Conservation (phyloP, 495 filamentous ascomycete species). For the Aspergillus sclerotioniger region DNA sequence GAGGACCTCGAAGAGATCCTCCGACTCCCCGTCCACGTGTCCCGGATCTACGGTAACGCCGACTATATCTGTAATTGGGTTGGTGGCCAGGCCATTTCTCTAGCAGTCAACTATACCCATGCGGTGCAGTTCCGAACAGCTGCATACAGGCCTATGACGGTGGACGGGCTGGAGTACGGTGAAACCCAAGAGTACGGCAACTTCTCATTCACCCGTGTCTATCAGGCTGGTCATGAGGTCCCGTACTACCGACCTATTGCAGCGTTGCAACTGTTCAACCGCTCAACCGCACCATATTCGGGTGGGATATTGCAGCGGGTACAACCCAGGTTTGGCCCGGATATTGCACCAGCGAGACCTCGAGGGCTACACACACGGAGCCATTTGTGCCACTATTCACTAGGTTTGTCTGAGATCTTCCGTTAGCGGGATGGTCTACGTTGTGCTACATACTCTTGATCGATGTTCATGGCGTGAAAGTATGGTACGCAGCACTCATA, state of each 20-base stretch:
- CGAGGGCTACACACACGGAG: slow-evolving; percentile 56
- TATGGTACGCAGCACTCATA: too few species aligned
- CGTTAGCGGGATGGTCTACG: neutral
- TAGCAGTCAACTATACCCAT: slow-evolving; percentile 39
- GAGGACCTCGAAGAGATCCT: slow-evolving; percentile 54
- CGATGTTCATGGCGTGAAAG: neutral
- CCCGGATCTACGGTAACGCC: slow-evolving; percentile 64
- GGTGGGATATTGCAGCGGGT: slow-evolving; percentile 56
- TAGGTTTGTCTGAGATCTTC: neutral
- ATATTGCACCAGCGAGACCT: slow-evolving; percentile 45
- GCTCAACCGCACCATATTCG: slow-evolving; percentile 52
- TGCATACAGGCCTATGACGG: slow-evolving; percentile 47
- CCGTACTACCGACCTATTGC: slow-evolving; percentile 56
- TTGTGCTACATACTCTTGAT: neutral
- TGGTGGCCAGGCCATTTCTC: slow-evolving; percentile 40
- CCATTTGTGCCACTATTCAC: slow-evolving; percentile 48
- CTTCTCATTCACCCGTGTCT: slow-evolving; percentile 57
- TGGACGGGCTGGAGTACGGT: slow-evolving; percentile 41
- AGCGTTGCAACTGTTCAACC: slow-evolving; percentile 50
- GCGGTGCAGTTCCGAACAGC: slow-evolving; percentile 39
- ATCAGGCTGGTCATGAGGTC: slow-evolving; percentile 59
- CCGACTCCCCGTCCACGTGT: slow-evolving; percentile 56
- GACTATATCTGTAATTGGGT: slow-evolving; percentile 58
- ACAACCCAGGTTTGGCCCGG: slow-evolving; percentile 38
- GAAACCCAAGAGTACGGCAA: slow-evolving; percentile 56